Evolutionary conservation across 2,329 filamentous ascomycete genomes (phyloP).

Genomic region (Paramyrothecium roridum): DNA sequence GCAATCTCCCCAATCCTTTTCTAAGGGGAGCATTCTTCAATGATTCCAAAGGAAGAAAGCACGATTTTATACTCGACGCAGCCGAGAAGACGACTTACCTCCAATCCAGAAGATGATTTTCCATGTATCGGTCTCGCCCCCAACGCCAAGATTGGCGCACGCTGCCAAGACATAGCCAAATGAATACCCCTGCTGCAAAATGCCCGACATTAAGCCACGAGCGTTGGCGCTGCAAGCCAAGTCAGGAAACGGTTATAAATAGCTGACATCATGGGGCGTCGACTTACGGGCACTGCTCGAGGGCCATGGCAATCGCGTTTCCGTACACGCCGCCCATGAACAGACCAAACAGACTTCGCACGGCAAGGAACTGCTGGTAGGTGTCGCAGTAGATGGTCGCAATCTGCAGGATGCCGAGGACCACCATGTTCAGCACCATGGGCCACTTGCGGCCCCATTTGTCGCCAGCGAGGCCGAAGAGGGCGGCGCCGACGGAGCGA

Average conservation of each 20-base stretch:
- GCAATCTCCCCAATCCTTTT: neutral
- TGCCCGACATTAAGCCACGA: constrained; percentile 76
- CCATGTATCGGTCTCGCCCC: constrained; percentile 61
- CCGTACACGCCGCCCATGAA: constrained; percentile 83
- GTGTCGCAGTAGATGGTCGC: constrained; percentile 74
- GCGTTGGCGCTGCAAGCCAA: constrained; percentile 46
- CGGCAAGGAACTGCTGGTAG: constrained; percentile 72
- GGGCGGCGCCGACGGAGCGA: constrained; percentile 69
- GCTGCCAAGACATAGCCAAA: constrained; percentile 79
- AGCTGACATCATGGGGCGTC: neutral
- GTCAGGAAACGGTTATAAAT: constrained; percentile 2
- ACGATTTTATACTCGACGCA: no score
- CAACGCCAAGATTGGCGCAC: constrained; percentile 70
- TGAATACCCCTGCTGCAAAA: constrained; percentile 79
- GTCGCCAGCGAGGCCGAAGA: constrained; percentile 76
- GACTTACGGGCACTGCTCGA: constrained; percentile 67
- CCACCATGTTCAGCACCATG: constrained; percentile 76
- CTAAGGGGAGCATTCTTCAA: no score
- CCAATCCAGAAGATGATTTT: constrained; percentile 75
- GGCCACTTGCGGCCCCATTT: constrained; percentile 81
- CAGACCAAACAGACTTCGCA: constrained; percentile 69
- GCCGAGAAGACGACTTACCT: constrained; percentile 26
- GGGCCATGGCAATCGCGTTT: constrained; percentile 73
- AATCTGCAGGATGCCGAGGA: constrained; percentile 65
- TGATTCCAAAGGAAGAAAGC: no score